These are phyloP conservation scores for Chrysanthemum makinoi DNA, from an alignment of 129 eudicot species.

Conservation along the genomic window DNA sequence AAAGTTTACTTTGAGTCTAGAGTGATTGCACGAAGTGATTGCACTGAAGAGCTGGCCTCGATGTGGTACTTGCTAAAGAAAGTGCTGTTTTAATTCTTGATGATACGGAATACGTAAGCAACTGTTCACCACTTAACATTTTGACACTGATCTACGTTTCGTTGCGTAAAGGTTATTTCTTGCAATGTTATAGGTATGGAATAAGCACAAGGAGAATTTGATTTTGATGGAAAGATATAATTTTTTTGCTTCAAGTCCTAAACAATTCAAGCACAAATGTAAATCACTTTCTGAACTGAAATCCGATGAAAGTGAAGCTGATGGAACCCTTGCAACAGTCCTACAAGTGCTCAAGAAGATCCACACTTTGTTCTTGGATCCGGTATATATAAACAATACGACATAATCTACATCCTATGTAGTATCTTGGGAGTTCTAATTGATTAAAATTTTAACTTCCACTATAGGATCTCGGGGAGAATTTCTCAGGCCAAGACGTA, in stretches of 20 bases:
- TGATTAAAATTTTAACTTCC: constrained; percentile 10
- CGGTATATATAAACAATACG: constrained; percentile 32
- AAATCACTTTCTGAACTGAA: constrained; percentile 65
- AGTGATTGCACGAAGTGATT: constrained; percentile 63
- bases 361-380: constrained; percentile 59
- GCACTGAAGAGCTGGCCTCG: constrained; percentile 74
- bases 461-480: constrained; percentile 45
- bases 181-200: constrained; percentile 58
- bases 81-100: constrained; percentile 75
- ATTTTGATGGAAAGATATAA: constrained; percentile 83
- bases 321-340: constrained; percentile 67
- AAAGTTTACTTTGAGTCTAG: constrained; percentile 55
- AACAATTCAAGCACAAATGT: constrained; percentile 48
- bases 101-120: constrained; percentile 75
- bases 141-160: neutral
- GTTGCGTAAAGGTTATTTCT: constrained; percentile 4
- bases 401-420: neutral
- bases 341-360: constrained; percentile 63
- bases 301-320: constrained; percentile 74
- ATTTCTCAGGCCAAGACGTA: constrained; percentile 51
- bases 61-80: constrained; percentile 72
- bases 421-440: neutral
- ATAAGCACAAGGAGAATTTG: constrained; percentile 60
- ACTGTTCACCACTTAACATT: neutral
- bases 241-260: constrained; percentile 73